Evolutionary conservation across 805 yeast species (phyloP).

Genomic region (Zygotorulaspora danielsina): DNA sequence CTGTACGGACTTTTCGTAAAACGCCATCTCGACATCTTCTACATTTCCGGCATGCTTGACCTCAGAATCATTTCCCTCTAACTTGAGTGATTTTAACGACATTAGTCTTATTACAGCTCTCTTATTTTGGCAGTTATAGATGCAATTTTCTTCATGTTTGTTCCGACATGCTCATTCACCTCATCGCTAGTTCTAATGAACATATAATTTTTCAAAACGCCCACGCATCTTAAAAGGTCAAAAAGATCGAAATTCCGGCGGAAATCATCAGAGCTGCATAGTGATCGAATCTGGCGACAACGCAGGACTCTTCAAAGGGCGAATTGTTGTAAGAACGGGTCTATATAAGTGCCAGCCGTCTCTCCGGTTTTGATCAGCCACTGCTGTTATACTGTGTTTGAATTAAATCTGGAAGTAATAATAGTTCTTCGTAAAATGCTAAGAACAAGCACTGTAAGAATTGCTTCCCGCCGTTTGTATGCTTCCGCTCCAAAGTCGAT

Average conservation of each 20-base stretch:
- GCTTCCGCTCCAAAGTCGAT: constrained; percentile 42
- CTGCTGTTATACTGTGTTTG: too few relatives aligned
- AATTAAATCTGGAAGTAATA: too few relatives aligned
- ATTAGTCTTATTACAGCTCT: too few relatives aligned
- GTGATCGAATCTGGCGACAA: neutral
- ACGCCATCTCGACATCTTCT: constrained; percentile 23
- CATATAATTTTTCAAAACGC: constrained; percentile 9
- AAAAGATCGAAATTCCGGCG: constrained; percentile 9
- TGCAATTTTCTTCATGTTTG: neutral
- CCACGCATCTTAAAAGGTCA: constrained; percentile 4
- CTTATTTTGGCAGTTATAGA: neutral
- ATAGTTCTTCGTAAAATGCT: constrained; percentile 21
- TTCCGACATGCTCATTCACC: neutral
- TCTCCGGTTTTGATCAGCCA: too few relatives aligned
- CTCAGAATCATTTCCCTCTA: constrained; percentile 4
- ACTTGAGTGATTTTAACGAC: too few relatives aligned
- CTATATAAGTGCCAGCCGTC: neutral
- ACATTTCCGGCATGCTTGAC: constrained; percentile 12
- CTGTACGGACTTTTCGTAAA: constrained; percentile 32
- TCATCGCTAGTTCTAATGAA: constrained; percentile 6
- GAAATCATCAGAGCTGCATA: constrained; percentile 2
- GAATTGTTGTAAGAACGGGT: neutral
- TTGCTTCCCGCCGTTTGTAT: constrained; percentile 33
- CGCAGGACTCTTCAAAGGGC: neutral
- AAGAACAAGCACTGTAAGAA: constrained; percentile 27